phyloP scores from a whole-genome alignment of 164 flowering plant species.

The Litsea cubeba region DNA sequence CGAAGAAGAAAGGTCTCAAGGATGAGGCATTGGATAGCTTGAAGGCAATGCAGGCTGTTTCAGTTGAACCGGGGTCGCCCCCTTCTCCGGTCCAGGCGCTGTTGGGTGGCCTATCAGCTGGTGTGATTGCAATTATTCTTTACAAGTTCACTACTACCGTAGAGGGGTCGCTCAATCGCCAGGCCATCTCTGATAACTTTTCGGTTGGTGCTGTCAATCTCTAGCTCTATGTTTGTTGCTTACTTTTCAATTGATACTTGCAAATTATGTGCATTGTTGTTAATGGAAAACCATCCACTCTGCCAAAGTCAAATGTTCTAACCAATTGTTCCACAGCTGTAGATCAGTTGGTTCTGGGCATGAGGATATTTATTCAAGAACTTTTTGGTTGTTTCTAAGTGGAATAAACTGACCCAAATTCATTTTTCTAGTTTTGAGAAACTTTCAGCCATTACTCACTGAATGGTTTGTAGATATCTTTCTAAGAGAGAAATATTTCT shows the following conservation, averaged over 20 bases:
- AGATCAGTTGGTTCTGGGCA: background rate
- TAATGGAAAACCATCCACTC: background rate
- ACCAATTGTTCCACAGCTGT: background rate
- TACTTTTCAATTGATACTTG: background rate
- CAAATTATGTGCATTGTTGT: background rate
- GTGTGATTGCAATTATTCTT: constrained; percentile 68
- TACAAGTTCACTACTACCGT: constrained; percentile 83
- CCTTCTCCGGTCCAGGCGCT: constrained; percentile 78
- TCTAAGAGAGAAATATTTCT: no score
- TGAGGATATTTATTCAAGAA: no score
- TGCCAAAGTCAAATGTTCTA: background rate
- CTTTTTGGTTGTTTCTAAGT: no score
- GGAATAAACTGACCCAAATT: no score
- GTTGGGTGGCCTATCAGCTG: constrained; percentile 76
- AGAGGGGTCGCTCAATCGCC: constrained; percentile 74
- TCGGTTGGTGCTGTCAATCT: constrained; percentile 45
- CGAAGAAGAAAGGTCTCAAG: constrained; percentile 49
- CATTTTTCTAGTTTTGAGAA: no score
- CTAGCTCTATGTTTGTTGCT: background rate
- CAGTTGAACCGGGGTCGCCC: constrained; percentile 42
- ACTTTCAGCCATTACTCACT: no score
- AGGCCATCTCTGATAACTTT: constrained; percentile 67
- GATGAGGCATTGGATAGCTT: constrained; percentile 84
- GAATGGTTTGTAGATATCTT: no score
- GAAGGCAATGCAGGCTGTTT: constrained; percentile 52